phyloP scores from a whole-genome alignment of 2,329 filamentous ascomycete species.

The Spiromastix sp. region DNA sequence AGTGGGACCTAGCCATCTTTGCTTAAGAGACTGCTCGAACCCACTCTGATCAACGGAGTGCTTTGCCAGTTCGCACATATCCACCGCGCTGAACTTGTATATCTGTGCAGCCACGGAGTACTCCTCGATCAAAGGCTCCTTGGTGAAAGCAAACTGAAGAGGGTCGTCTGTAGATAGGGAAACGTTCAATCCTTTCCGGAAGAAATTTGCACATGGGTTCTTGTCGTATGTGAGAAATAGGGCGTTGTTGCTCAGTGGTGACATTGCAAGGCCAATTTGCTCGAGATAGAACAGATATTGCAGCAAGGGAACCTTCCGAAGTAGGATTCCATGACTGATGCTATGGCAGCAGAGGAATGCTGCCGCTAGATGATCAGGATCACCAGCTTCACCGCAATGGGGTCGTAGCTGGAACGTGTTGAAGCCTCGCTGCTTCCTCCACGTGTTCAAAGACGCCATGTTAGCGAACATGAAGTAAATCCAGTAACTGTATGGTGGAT shows the following conservation, averaged over 20 bases:
- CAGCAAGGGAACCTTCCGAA: conserved; percentile 86
- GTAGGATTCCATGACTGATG: conserved; percentile 85
- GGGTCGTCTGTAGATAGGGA: conserved; percentile 95
- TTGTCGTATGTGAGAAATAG: conserved; percentile 93
- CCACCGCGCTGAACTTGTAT: conserved; percentile 90
- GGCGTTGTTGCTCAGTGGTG: conserved; percentile 95
- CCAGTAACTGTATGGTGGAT: conserved; percentile 98
- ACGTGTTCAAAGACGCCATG: conserved; percentile 82
- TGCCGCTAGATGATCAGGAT: conserved; percentile 89
- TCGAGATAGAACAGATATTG: conserved; percentile 98
- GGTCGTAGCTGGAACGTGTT: conserved; percentile 90
- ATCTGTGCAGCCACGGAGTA: conserved; percentile 97
- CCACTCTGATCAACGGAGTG: conserved; percentile 93
- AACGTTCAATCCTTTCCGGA: conserved; percentile 87
- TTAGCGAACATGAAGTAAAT: conserved; percentile 96
- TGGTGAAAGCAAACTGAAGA: conserved; percentile 95
- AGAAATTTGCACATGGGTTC: conserved; percentile 93
- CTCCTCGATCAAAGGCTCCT: conserved; percentile 94
- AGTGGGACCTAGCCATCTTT: conserved; percentile 76
- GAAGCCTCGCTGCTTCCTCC: conserved; percentile 83
- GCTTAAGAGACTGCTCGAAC: conserved; percentile 80
- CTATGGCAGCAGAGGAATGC: conserved; percentile 89
- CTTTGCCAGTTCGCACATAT: conserved; percentile 97
- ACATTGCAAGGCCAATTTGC: conserved; percentile 98
- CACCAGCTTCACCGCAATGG: conserved; percentile 92